Evolutionary conservation across 176 grass and related monocot genomes (phyloP).

Genomic region (Triticum turgidum): DNA sequence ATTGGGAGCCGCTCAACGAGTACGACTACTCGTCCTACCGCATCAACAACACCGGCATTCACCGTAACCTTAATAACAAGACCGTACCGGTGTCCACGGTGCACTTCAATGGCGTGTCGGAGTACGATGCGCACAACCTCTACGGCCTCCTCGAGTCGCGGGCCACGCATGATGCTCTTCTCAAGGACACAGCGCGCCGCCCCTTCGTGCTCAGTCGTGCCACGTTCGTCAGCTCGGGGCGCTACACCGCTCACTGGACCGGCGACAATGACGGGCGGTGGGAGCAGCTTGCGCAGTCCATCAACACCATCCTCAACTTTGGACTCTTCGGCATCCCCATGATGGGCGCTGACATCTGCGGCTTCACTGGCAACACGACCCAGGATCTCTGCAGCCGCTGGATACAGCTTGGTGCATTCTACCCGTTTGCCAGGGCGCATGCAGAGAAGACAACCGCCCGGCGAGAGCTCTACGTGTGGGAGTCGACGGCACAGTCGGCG

Average conservation of each 20-base stretch:
- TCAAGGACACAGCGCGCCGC: slow-evolving; percentile 54
- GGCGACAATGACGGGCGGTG: slow-evolving; percentile 64
- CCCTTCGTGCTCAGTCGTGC: slow-evolving; percentile 79
- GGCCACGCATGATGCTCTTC: slow-evolving; percentile 58
- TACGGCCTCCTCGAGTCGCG: slow-evolving; percentile 61
- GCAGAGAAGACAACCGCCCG: slow-evolving; percentile 42
- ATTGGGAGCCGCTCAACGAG: too few relatives aligned
- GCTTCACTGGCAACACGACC: slow-evolving; percentile 59
- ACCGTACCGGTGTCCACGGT: too few relatives aligned
- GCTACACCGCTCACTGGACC: slow-evolving; percentile 77
- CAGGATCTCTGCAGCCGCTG: slow-evolving; percentile 83
- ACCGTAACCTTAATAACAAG: too few relatives aligned
- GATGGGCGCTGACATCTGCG: slow-evolving; percentile 87
- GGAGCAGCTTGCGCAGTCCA: slow-evolving; percentile 65
- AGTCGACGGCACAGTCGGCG: slow-evolving; percentile 62
- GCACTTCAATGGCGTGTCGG: neutral
- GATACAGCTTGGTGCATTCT: slow-evolving; percentile 97
- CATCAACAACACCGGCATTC: too few relatives aligned
- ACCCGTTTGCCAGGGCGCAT: slow-evolving; percentile 84
- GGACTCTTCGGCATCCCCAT: slow-evolving; percentile 87
- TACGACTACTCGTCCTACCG: too few relatives aligned
- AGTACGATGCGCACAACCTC: slow-evolving; percentile 89
- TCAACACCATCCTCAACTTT: slow-evolving; percentile 71
- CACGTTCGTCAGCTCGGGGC: slow-evolving; percentile 79
- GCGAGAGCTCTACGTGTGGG: slow-evolving; percentile 78